These are phyloP conservation scores for Trichopus zeylanicus DNA, from an alignment of 116 monocot species.

Conservation along the genomic window DNA sequence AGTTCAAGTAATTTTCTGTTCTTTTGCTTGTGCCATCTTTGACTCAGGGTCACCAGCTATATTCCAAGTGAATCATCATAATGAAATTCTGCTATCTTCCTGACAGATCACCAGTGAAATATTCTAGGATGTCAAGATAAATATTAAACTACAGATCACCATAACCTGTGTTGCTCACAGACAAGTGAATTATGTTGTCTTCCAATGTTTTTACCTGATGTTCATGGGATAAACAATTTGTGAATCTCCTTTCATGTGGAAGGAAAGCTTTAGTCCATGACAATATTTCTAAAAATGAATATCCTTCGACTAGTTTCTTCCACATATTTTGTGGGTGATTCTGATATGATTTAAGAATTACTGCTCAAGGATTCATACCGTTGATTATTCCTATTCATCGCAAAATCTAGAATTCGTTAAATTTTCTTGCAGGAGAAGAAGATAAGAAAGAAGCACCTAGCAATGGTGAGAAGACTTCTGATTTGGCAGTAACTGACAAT, in stretches of 20 bases:
- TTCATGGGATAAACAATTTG: too few relatives aligned
- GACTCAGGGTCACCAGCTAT: neutral
- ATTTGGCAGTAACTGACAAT: slow-evolving; percentile 10
- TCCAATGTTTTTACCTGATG: too few relatives aligned
- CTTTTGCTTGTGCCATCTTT: neutral
- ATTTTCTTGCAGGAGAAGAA: slow-evolving; percentile 33
- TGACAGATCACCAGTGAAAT: neutral
- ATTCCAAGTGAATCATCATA: neutral
- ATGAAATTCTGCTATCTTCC: neutral
- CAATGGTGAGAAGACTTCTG: slow-evolving; percentile 19
- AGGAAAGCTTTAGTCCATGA: too few relatives aligned
- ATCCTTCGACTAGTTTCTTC: neutral
- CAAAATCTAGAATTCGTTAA: slow-evolving; percentile 2
- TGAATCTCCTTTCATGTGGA: too few relatives aligned
- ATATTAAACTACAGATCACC: too few relatives aligned
- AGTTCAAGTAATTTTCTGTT: neutral
- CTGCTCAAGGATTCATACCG: too few relatives aligned
- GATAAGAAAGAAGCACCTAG: slow-evolving; percentile 16
- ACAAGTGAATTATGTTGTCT: too few relatives aligned
- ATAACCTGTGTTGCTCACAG: too few relatives aligned
- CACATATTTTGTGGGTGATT: neutral
- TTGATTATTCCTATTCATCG: neutral
- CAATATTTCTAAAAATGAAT: neutral
- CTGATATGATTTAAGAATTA: neutral
- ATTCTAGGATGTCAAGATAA: too few relatives aligned